Conservation (phyloP, 148 eudicot species). For the Chenopodium berlandieri region DNA sequence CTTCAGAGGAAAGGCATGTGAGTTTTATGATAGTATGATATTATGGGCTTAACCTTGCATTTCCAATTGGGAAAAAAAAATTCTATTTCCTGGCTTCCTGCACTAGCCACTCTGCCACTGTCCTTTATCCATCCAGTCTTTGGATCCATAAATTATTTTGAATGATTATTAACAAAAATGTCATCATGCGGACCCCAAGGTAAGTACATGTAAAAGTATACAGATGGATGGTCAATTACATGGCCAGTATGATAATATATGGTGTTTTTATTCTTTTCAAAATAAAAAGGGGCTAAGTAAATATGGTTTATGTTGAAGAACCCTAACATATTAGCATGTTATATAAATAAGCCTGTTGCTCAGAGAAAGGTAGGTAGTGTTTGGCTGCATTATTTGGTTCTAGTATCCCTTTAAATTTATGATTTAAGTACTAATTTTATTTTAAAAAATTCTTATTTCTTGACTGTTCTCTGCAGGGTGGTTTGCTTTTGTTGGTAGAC, state of each 20-base stretch:
- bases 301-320: background rate
- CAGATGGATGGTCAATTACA: too few relatives aligned
- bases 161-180: background rate
- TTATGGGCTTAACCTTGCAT: background rate
- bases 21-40: background rate
- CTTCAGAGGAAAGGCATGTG: background rate
- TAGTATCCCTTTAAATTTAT: background rate
- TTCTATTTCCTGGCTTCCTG: background rate
- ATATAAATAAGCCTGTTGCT: background rate
- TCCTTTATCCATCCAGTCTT: background rate
- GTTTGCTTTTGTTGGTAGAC: constrained; percentile 82
- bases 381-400: background rate
- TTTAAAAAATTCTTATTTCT: background rate
- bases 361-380: background rate
- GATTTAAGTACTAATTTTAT: background rate
- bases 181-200: background rate
- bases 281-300: background rate
- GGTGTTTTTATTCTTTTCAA: too few relatives aligned
- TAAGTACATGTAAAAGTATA: too few relatives aligned
- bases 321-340: too few relatives aligned
- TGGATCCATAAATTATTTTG: background rate
- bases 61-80: background rate
- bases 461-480: constrained; percentile 51
- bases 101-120: background rate
- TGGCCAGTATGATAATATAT: too few relatives aligned